Conservation (phyloP, 2,329 filamentous ascomycete species). For the Nothophoma quercina region DNA sequence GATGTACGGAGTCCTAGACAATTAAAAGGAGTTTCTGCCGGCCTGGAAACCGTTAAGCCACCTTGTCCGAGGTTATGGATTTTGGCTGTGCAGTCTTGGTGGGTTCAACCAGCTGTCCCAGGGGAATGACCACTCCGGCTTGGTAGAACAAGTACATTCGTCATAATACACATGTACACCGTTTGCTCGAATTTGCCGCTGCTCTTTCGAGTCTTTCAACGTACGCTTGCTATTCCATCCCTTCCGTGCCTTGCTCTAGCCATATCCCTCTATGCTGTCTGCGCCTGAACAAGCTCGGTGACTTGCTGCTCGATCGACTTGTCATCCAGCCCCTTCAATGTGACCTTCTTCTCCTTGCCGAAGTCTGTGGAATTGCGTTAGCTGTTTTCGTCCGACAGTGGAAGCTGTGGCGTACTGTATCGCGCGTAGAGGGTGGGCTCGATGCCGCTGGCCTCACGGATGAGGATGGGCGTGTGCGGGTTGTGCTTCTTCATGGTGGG, state of each 20-base stretch:
- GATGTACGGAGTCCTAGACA: too few species aligned
- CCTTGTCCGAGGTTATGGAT: too few species aligned
- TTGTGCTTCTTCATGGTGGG: constrained; percentile 99
- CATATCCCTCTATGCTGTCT: constrained; percentile 23
- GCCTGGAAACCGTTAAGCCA: too few species aligned
- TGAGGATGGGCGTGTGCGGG: constrained; percentile 89
- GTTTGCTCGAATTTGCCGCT: constrained; percentile 13
- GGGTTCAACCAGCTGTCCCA: too few species aligned
- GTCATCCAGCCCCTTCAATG: constrained; percentile 71
- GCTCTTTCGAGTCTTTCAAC: constrained; percentile 12
- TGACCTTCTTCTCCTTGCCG: constrained; percentile 72
- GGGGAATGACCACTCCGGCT: too few species aligned
- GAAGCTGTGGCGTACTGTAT: constrained; percentile 72
- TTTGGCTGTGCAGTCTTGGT: too few species aligned
- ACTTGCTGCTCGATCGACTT: constrained; percentile 75
- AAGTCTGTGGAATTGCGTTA: constrained; percentile 59
- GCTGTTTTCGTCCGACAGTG: constrained; percentile 8
- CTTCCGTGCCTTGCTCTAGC: neutral
- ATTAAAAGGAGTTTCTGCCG: too few species aligned
- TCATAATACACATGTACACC: constrained; percentile 35
- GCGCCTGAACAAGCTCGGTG: constrained; percentile 65
- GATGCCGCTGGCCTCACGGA: constrained; percentile 88
- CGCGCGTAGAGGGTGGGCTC: constrained; percentile 87
- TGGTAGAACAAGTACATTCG: constrained; percentile 24
- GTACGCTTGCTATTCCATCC: neutral